phyloP scores from a whole-genome alignment of 176 grass and related monocot species.

The Rhynchospora breviuscula region DNA sequence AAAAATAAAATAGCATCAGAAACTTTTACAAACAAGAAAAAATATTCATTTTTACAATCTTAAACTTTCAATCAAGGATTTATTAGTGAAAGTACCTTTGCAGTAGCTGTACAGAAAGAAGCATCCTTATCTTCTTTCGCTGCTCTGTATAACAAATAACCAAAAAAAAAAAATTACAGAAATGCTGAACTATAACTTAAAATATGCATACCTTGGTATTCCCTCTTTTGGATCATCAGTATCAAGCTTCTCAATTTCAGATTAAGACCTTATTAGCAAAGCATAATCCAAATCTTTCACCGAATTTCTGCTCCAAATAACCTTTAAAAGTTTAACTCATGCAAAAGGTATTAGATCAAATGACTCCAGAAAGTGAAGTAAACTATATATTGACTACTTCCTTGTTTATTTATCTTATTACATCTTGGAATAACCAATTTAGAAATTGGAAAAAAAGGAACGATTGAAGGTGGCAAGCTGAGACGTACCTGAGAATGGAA shows the following conservation, averaged over 20 bases:
- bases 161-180: slow-evolving; percentile 18
- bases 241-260: slow-evolving; percentile 98
- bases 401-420: no score
- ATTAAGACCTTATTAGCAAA: slow-evolving; percentile 94
- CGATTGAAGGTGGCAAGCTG: no score
- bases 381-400: not conserved
- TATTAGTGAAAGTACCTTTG: slow-evolving; percentile 47
- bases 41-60: not conserved
- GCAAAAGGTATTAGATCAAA: slow-evolving; percentile 21
- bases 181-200: slow-evolving; percentile 7
- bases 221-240: slow-evolving; percentile 70
- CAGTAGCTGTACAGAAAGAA: slow-evolving; percentile 79
- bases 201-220: slow-evolving; percentile 48
- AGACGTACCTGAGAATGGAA: no score
- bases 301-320: slow-evolving; percentile 92
- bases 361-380: not conserved
- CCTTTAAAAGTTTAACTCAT: slow-evolving; percentile 42
- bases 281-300: slow-evolving; percentile 99
- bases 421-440: no score
- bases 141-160: slow-evolving; percentile 25
- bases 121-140: slow-evolving; percentile 56
- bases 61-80: slow-evolving; percentile 1
- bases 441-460: no score
- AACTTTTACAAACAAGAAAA: slow-evolving; percentile 9
- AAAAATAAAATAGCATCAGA: not conserved